Conservation (phyloP, 768 basidiomycete species). For the Boletus fagicola region DNA sequence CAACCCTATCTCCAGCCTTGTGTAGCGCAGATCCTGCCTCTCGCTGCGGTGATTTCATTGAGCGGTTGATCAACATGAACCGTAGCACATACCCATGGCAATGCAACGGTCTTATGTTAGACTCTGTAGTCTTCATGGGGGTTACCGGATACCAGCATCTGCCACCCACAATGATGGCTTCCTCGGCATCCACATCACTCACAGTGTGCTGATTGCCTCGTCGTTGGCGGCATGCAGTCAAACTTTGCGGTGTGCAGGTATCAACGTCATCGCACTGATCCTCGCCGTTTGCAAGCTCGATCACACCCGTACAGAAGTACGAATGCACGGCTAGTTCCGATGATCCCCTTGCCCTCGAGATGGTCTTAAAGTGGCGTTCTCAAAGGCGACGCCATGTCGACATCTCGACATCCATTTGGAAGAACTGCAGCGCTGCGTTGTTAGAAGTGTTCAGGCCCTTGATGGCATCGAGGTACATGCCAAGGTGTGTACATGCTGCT, state of each 20-base stretch:
- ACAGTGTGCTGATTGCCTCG: neutral
- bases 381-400: too few relatives aligned
- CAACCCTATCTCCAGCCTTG: neutral
- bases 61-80: neutral
- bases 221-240: neutral
- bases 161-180: neutral
- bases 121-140: neutral
- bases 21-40: neutral
- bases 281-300: neutral
- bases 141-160: neutral
- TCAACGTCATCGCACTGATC: neutral
- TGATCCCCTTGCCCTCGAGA: neutral
- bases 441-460: too few relatives aligned
- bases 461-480: conserved; percentile 12
- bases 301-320: neutral
- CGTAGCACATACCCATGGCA: neutral
- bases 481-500: neutral
- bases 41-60: too few relatives aligned
- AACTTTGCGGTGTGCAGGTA: neutral
- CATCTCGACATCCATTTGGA: neutral
- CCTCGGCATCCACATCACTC: neutral
- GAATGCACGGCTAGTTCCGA: neutral
- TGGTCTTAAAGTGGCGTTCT: too few relatives aligned
- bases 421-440: neutral
- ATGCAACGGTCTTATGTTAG: neutral